Percentiles rank a stretch among this genome's conserved stretches.
phyloP scores from a whole-genome alignment of 768 basidiomycete genomes.

The Rickenella mellea region DNA sequence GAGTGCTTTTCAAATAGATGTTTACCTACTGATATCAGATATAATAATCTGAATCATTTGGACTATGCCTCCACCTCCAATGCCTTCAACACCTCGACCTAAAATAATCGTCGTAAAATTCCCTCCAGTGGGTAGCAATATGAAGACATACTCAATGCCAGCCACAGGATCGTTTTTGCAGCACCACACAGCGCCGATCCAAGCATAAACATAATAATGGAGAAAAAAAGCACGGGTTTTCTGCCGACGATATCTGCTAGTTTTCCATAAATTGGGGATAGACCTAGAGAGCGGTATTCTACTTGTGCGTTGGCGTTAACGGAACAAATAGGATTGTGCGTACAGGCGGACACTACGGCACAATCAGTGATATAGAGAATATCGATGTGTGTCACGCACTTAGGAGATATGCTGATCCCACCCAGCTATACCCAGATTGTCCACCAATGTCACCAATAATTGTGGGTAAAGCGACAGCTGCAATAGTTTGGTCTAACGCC shows the following conservation, averaged over 20 bases:
- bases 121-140: not conserved
- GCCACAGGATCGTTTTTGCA: conserved; percentile 34
- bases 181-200: conserved; percentile 33
- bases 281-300: no score
- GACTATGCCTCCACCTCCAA: conserved; percentile 30
- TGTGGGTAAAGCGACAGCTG: conserved; percentile 8
- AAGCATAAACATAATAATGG: conserved; percentile 28
- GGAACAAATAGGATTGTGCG: no score
- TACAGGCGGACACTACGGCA: no score
- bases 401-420: conserved; percentile 10
- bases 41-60: conserved; percentile 28
- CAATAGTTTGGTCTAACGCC: conserved; percentile 3
- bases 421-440: conserved; percentile 8
- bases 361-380: no score
- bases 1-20: not conserved
- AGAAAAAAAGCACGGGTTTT: conserved; percentile 26
- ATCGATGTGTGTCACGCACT: not conserved
- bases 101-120: conserved; percentile 11
- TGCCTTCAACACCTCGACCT: conserved; percentile 31
- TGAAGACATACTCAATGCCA: conserved; percentile 9
- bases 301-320: no score
- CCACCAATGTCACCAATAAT: conserved; percentile 8
- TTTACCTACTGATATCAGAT: conserved; percentile 23
- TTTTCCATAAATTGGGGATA: conserved; percentile 23
- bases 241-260: conserved; percentile 22